phyloP scores from a whole-genome alignment of 1,284 basidiomycete genomes.

The Leccinum subatratum region DNA sequence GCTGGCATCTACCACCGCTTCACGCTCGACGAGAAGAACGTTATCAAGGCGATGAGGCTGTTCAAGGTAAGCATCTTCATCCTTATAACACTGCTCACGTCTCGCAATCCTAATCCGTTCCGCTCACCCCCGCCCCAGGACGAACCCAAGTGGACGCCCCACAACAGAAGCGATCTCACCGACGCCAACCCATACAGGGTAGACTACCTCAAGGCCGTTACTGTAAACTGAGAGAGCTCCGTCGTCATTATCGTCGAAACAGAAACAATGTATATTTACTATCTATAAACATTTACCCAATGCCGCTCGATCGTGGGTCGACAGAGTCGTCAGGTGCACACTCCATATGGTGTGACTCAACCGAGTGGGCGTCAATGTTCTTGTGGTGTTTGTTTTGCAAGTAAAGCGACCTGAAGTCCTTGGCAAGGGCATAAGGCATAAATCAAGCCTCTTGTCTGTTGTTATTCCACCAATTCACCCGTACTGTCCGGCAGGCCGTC shows the following conservation, averaged over 20 bases:
- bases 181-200: constrained; percentile 62
- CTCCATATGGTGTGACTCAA: too few relatives aligned
- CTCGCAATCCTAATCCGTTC: background rate
- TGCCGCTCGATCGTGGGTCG: background rate
- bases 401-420: background rate
- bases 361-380: too few relatives aligned
- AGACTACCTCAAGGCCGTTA: constrained; percentile 52
- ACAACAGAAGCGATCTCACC: constrained; percentile 59
- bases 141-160: constrained; percentile 72
- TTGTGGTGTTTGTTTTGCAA: too few relatives aligned
- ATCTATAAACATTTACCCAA: background rate
- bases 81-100: background rate
- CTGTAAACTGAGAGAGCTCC: constrained; percentile 26
- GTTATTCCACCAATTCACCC: background rate
- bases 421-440: background rate
- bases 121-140: constrained; percentile 46
- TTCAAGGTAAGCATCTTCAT: constrained; percentile 55
- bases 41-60: constrained; percentile 65
- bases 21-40: constrained; percentile 68
- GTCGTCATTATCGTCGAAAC: background rate
- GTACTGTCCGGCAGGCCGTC: background rate
- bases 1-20: constrained; percentile 84
- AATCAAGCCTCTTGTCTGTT: background rate
- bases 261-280: background rate
- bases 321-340: too few relatives aligned